Base-by-base conservation (phyloP, 1,284 basidiomycete genomes). In the Ceratobasidium sp. region DNA sequence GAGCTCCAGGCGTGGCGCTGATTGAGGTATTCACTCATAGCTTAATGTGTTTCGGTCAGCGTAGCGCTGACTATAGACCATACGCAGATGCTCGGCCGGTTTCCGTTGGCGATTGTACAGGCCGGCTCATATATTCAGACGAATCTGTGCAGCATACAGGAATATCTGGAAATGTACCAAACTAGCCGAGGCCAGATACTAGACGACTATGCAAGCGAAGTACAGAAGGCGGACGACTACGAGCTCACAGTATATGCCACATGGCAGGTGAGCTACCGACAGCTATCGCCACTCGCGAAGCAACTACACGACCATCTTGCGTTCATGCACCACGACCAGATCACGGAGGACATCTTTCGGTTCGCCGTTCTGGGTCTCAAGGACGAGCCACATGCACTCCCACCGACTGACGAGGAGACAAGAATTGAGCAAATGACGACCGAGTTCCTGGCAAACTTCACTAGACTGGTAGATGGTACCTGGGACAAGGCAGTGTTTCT, bases 71-170 rank as follows among this genome's bases (percentile, higher is more conserved):
- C 33, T 33, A 33, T 33, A 2, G 4, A 4, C 33, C 33, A 4
- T 33, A 33, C 33, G 33, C 64, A 68, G 70, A 64, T 61, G 10
- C 52, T 75, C 1, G 70, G 77, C 10, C 10, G 23, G 3, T 46
- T 75, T 28, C 52, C 62, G 50, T 33, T 74, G 5, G 61, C 69
- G 20, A 64, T 78, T n/a, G 56, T 62, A 1, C 77, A 78, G 9
- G 46, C 59, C 46, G 77, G 70, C 20, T 54, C 68, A 64, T 78
- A 64, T 44, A 65, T 75, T 17, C 61, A 33, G 20, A 59, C 59
- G 15, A 9, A 57, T 23, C 26, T 17, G 12, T 70, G 59, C 52
- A 54, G 20, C 40, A 46, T 54, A 10, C 13, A 17, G 3, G 40
- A 44, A 3, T 65, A 65, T 28, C 13, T 44, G 2, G 40, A 64